Evolutionary conservation across 2,329 filamentous ascomycete genomes (phyloP).

Genomic region (Neonectria coccinea): DNA sequence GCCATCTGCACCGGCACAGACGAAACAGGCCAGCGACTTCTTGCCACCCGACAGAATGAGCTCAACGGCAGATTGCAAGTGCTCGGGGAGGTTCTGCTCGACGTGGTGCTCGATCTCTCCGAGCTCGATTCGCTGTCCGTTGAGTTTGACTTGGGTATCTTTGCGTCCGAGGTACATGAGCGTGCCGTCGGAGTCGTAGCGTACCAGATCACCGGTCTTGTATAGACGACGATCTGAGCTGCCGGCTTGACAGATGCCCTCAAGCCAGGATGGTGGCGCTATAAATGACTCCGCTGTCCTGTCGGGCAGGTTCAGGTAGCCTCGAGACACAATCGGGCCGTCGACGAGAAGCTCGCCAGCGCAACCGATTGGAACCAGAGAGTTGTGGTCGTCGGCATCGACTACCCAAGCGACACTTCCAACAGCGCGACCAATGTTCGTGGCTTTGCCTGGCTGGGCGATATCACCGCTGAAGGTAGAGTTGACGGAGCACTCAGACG

Average conservation of each 20-base stretch:
- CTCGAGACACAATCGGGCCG: conserved; percentile 37
- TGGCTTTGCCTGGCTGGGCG: conserved; percentile 30
- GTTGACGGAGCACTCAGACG: conserved; percentile 34
- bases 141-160: conserved; percentile 70
- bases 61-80: conserved; percentile 36
- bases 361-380: conserved; percentile 26
- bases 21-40: conserved; percentile 37
- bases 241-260: background rate
- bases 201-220: conserved; percentile 62
- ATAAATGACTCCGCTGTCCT: conserved; percentile 33
- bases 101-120: conserved; percentile 58
- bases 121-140: conserved; percentile 68
- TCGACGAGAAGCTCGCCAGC: conserved; percentile 34
- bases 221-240: conserved; percentile 47
- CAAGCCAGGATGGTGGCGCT: background rate
- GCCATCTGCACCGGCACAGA: conserved; percentile 24
- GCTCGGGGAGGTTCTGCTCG: conserved; percentile 29
- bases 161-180: conserved; percentile 63
- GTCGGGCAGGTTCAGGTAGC: conserved; percentile 34
- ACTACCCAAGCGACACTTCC: conserved; percentile 36
- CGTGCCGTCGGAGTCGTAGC: conserved; percentile 55
- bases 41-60: conserved; percentile 28
- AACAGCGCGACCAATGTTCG: conserved; percentile 33
- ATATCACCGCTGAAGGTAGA: conserved; percentile 29
- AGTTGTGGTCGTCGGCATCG: conserved; percentile 14